Evolutionary conservation across 768 basidiomycete genomes (phyloP).

Genomic region (Nevesoporus exiguus): DNA sequence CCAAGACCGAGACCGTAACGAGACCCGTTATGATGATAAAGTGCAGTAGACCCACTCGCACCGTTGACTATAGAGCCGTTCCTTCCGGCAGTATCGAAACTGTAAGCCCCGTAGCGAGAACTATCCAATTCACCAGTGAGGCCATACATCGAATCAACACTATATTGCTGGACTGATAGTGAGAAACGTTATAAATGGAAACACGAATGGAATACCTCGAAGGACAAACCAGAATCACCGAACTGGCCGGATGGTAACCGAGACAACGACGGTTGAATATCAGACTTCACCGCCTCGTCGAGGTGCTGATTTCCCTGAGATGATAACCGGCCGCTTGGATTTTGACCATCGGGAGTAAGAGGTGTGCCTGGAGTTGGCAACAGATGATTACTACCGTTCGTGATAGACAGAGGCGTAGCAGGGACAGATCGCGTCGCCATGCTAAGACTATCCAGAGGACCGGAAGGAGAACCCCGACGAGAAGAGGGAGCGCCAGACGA

Average conservation of each 20-base stretch:
- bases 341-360: slow-evolving; percentile 56
- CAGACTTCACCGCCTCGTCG: slow-evolving; percentile 48
- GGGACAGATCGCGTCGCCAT: slow-evolving; percentile 76
- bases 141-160: slow-evolving; percentile 49
- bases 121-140: slow-evolving; percentile 49
- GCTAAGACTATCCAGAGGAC: slow-evolving; percentile 56
- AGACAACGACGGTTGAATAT: slow-evolving; percentile 72
- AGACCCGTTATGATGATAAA: slow-evolving; percentile 74
- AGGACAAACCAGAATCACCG: slow-evolving; percentile 51
- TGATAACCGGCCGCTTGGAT: slow-evolving; percentile 60
- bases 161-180: slow-evolving; percentile 44
- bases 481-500: slow-evolving; percentile 45
- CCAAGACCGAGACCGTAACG: slow-evolving; percentile 71
- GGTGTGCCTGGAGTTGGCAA: slow-evolving; percentile 66
- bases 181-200: slow-evolving; percentile 4
- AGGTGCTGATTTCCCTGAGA: slow-evolving; percentile 43
- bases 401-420: slow-evolving; percentile 66
- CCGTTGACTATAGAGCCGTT: slow-evolving; percentile 33
- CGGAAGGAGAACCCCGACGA: slow-evolving; percentile 72
- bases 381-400: slow-evolving; percentile 46
- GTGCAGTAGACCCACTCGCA: slow-evolving; percentile 63
- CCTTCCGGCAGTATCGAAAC: slow-evolving; percentile 49
- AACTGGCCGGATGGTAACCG: slow-evolving; percentile 59
- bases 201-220: slow-evolving; percentile 43
- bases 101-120: slow-evolving; percentile 55